These are phyloP conservation scores for Tulasnella sp. DNA, from an alignment of 768 basidiomycete genomes.

Conservation along the genomic window DNA sequence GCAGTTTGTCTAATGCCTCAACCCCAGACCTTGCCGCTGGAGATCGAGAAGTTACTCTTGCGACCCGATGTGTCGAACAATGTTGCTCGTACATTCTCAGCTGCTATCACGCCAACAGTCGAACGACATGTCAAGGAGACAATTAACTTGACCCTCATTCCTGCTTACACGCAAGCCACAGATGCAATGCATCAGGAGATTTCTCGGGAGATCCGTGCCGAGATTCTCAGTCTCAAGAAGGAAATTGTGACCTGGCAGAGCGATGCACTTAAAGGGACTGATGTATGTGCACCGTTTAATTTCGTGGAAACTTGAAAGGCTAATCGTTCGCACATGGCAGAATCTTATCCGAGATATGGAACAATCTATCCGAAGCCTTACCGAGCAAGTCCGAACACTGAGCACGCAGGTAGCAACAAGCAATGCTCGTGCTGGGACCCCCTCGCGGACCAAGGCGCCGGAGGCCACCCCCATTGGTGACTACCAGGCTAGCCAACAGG, in stretches of 20 bases:
- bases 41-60: conserved; percentile 73
- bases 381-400: conserved; percentile 80
- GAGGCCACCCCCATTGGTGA: not conserved
- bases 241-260: conserved; percentile 80
- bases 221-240: conserved; percentile 72
- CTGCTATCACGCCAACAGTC: conserved; percentile 68
- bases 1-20: not conserved
- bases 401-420: conserved; percentile 47
- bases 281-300: conserved; percentile 48
- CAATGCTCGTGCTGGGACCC: conserved; percentile 10
- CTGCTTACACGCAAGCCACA: conserved; percentile 71
- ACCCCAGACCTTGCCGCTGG: conserved; percentile 63
- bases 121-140: conserved; percentile 80
- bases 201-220: conserved; percentile 65
- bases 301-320: conserved; percentile 11
- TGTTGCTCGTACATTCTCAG: conserved; percentile 68
- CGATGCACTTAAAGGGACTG: conserved; percentile 71
- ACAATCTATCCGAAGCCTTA: conserved; percentile 65
- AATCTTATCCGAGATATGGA: conserved; percentile 75
- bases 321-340: conserved; percentile 41
- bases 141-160: conserved; percentile 67
- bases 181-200: conserved; percentile 75
- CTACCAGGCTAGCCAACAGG: conserved; percentile 1
- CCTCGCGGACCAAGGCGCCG: conserved; percentile 22
- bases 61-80: conserved; percentile 74